Base-by-base conservation (phyloP, 2,329 filamentous ascomycete genomes). In the Decorospora gaudefroyi region DNA sequence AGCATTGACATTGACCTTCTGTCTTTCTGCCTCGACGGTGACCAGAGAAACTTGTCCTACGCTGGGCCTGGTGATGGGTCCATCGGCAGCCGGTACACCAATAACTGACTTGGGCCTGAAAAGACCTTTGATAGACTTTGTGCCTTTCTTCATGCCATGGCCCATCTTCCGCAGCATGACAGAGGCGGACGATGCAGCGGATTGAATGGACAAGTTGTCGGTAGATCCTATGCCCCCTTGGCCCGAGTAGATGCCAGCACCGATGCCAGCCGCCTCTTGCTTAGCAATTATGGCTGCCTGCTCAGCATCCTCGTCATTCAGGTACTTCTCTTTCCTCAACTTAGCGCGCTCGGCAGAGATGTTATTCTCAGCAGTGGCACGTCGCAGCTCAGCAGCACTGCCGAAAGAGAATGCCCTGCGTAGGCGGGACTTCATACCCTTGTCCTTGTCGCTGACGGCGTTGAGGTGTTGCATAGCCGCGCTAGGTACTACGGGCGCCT, bases 81-180 rank as follows among this genome's bases (percentile, higher is more conserved):
- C 75, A 57, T 96, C 90, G 3, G 86, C 82, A 21, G 84, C 78
- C 12, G 88, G 83, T 13, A 86, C 83, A 21, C 90, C 91, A 59
- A 92, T 81, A 11, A 95, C 79, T 1, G 92, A 97, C 71, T 97
- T 99, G 0, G 93, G 92, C 51, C 93, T 81, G 76, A 99, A 99
- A 6, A 99, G 78, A 17, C 93, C 93, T 57, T 95, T 95, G 40
- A 99, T 82, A 16, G 91, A 96, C 33, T 91, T 82, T 12, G 87
- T 87, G 37, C 90, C 86, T 73, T 93, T 95, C 80, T 96, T 97
- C 84, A 97, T 87, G n/a, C 92, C 91, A 55, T 90, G 90, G 42
- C 93, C 93, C 93, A 99, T 99, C 76, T 99, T 99, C 39, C 93
- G 85, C 56, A 99, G 87, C 89, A 95, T 95, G 60, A 95, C 84